Evolutionary conservation across 805 yeast species (phyloP).

Genomic region (Myxozyma mucilagina): DNA sequence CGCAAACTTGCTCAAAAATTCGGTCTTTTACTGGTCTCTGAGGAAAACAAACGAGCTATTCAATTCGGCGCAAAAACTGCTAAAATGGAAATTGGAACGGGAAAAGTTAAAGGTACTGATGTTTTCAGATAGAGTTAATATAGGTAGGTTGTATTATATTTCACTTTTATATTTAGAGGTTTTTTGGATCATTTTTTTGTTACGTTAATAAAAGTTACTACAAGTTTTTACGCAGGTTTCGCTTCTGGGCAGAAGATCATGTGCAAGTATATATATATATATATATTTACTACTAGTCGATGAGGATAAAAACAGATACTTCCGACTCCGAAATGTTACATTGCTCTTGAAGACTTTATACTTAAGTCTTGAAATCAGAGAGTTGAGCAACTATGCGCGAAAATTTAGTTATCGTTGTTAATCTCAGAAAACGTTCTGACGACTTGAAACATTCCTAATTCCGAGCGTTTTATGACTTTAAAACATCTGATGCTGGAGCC

Average conservation of each 20-base stretch:
- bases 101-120: conserved; percentile 77
- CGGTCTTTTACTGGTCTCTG: conserved; percentile 56
- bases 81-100: conserved; percentile 79
- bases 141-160: neutral
- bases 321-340: conserved; percentile 8
- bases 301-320: conserved; percentile 20
- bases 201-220: neutral
- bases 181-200: neutral
- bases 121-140: conserved; percentile 31
- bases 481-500: neutral
- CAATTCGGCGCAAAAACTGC: conserved; percentile 97
- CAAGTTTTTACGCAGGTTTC: neutral
- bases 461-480: neutral
- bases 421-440: neutral
- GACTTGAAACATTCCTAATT: neutral
- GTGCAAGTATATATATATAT: too few species aligned
- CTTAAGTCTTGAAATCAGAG: neutral
- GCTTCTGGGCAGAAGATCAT: too few species aligned
- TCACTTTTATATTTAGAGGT: neutral
- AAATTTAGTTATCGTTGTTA: too few species aligned
- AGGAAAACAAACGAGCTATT: conserved; percentile 88
- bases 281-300: too few species aligned
- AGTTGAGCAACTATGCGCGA: neutral
- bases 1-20: conserved; percentile 57
- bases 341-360: neutral